A percentile compares a stretch with the other conserved stretches of the same genome.
phyloP scores from a whole-genome alignment of 345 rosid species.

The Syzygium oleosum region DNA sequence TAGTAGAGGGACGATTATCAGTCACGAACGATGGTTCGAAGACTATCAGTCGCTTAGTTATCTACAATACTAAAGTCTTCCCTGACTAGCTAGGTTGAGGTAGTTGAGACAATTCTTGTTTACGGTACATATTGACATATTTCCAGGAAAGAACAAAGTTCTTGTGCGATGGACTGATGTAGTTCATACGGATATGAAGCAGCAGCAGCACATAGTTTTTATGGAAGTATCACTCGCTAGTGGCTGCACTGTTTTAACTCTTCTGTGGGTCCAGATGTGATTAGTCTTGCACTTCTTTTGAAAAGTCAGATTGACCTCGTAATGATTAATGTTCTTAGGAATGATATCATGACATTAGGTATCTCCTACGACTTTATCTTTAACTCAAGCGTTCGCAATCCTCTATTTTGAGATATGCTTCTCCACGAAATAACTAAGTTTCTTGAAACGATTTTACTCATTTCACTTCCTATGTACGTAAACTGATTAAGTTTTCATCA shows the following conservation, averaged over 20 bases:
- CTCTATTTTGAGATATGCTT: neutral
- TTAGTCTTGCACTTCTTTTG: neutral
- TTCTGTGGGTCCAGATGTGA: neutral
- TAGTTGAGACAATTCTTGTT: neutral
- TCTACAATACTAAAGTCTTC: too few relatives aligned
- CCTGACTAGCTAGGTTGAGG: too few relatives aligned
- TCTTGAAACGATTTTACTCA: neutral
- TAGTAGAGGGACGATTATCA: neutral
- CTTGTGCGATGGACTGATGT: neutral
- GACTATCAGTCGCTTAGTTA: too few relatives aligned
- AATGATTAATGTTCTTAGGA: neutral
- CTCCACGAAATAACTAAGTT: neutral
- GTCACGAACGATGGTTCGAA: too few relatives aligned
- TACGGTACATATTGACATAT: neutral
- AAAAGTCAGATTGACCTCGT: neutral
- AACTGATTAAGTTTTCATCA: neutral
- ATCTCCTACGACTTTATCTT: neutral
- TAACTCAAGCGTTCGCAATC: too few relatives aligned
- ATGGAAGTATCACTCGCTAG: neutral
- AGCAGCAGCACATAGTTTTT: neutral
- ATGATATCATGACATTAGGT: neutral
- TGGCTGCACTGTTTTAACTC: neutral
- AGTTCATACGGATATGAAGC: neutral
- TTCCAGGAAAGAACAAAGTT: neutral
- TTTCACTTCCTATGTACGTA: neutral